Evolutionary conservation across 208 protist genomes (phyloP).

Genomic region (Leishmania amazonensis): DNA sequence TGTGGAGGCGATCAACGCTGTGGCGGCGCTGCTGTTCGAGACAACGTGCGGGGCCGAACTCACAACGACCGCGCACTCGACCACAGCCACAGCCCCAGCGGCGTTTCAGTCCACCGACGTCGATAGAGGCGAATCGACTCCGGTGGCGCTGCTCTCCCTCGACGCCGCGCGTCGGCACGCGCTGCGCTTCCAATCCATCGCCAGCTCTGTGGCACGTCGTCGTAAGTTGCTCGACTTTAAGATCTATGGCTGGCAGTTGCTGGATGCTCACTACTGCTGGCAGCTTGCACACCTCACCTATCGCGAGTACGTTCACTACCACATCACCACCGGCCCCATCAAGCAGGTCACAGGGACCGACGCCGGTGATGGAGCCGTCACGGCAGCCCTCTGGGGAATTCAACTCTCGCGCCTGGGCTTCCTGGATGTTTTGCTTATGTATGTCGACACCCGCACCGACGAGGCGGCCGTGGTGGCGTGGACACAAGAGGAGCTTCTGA

Average conservation of each 20-base stretch:
- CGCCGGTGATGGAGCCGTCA: slow-evolving; percentile 14
- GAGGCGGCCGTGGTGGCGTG: slow-evolving; percentile 55
- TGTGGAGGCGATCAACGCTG: slow-evolving; percentile 66
- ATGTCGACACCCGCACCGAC: slow-evolving; percentile 61
- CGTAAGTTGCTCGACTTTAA: slow-evolving; percentile 64
- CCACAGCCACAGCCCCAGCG: neutral
- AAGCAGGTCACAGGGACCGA: neutral
- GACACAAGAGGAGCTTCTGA: slow-evolving; percentile 70
- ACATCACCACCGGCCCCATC: neutral
- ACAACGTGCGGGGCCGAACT: slow-evolving; percentile 71
- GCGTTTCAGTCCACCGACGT: slow-evolving; percentile 4
- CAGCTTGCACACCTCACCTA: slow-evolving; percentile 48
- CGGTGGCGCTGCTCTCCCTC: slow-evolving; percentile 30
- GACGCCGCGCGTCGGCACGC: slow-evolving; percentile 37
- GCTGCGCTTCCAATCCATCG: slow-evolving; percentile 57
- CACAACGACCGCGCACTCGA: neutral
- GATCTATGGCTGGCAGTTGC: slow-evolving; percentile 73
- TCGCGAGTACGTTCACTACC: slow-evolving; percentile 23
- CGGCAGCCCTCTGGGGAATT: slow-evolving; percentile 24
- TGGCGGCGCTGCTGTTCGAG: slow-evolving; percentile 68
- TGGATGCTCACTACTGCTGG: slow-evolving; percentile 68
- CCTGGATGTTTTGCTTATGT: slow-evolving; percentile 68
- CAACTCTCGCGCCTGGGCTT: slow-evolving; percentile 64
- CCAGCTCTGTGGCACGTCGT: slow-evolving; percentile 48
- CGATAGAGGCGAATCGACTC: neutral